Conservation (phyloP, 371 early-diverging fungal species). For the Mucor circinelloides region DNA sequence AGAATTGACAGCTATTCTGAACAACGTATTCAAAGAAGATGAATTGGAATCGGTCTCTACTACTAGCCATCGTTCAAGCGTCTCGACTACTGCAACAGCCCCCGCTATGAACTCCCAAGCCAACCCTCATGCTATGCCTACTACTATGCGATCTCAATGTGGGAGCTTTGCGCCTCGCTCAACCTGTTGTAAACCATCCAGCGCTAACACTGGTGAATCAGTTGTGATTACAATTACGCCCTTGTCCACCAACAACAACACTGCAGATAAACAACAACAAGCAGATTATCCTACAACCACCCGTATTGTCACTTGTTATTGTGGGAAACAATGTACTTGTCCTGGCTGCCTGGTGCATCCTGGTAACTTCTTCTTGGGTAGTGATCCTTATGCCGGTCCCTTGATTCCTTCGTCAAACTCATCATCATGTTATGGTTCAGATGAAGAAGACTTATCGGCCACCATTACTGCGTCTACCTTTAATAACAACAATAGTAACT, state of each 20-base stretch:
- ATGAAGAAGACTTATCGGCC: conserved; percentile 25
- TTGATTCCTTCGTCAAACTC: conserved; percentile 26
- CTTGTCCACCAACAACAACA: conserved; percentile 10
- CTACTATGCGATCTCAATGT: conserved; percentile 16
- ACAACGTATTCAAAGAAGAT: conserved; percentile 24
- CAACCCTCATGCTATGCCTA: background rate
- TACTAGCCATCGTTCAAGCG: conserved; percentile 1
- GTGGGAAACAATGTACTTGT: conserved; percentile 34
- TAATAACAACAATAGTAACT: conserved; percentile 1
- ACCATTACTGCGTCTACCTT: background rate
- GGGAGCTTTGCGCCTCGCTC: conserved; percentile 33
- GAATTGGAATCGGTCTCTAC: conserved; percentile 6
- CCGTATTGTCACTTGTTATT: conserved; percentile 42
- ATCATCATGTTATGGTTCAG: conserved; percentile 34
- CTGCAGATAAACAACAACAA: background rate
- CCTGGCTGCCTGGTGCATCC: conserved; percentile 47
- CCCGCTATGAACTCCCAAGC: background rate
- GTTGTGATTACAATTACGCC: conserved; percentile 53
- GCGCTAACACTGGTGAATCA: conserved; percentile 31
- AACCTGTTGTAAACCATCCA: conserved; percentile 15
- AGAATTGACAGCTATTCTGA: conserved; percentile 31
- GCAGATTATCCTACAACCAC: conserved; percentile 17
- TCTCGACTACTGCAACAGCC: background rate
- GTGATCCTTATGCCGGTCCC: conserved; percentile 35
- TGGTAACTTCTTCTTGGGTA: conserved; percentile 31